Conservation (phyloP, 352 stramenopile species). For the Phytophthora sp. region DNA sequence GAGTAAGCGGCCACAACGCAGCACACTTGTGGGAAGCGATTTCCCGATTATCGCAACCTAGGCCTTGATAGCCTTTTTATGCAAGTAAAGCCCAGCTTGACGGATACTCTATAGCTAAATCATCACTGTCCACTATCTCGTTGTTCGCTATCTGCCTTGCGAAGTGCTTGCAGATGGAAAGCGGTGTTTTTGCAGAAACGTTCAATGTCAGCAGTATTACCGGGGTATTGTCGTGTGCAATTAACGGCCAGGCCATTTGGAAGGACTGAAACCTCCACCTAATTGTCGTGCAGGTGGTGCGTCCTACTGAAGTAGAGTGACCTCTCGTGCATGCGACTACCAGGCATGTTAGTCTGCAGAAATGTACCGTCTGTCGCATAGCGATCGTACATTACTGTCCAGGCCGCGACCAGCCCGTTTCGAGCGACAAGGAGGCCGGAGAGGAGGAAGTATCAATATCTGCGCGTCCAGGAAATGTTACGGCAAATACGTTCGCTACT, state of each 20-base stretch:
- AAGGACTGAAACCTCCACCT: constrained; percentile 25
- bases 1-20: background rate
- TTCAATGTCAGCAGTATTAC: constrained; percentile 2
- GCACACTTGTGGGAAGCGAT: background rate
- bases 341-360: constrained; percentile 21
- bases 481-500: no score
- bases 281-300: constrained; percentile 22
- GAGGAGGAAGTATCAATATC: no score
- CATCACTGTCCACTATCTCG: background rate
- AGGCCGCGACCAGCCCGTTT: no score
- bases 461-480: no score
- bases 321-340: background rate
- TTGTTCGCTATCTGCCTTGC: background rate
- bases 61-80: constrained; percentile 9
- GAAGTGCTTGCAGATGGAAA: constrained; percentile 1
- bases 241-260: constrained; percentile 14
- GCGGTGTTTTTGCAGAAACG: constrained; percentile 8
- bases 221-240: constrained; percentile 6
- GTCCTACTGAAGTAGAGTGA: constrained; percentile 15
- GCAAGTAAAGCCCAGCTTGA: background rate
- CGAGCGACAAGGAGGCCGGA: no score
- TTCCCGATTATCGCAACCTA: background rate
- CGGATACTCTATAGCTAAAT: background rate
- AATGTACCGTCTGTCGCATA: constrained; percentile 30
- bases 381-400: no score